Evolutionary conservation across 176 grass and related monocot genomes (phyloP), one percentile per base, ranked within the genome.

Genomic region (Oryza meyeriana): DNA sequence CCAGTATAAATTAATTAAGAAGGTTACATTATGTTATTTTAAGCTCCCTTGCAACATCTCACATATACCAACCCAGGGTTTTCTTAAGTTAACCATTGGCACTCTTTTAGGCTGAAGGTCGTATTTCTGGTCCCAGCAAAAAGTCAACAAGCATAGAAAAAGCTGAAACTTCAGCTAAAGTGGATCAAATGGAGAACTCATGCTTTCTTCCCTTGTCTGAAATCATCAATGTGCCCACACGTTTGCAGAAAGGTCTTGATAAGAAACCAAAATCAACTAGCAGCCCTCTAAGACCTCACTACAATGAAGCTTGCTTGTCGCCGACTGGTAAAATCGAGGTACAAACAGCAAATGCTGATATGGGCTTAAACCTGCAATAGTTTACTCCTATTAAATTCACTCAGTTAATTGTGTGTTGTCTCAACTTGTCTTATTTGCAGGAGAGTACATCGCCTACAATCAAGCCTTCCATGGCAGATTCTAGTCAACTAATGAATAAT

Each of bases 221-320:
- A 85, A 87, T 86, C 26, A 88, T 94, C 66, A 86, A 76, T 40
- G 87, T 92, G 30, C 79, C 79, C 48, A 66, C 69, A 88, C 80
- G 77, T 52, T 66, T 84, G 20, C 89, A 81, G 61, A 84, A 73
- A 30, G 74, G 77, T 86, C 40, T 86, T 69, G 81, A 84, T 69
- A 82, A 63, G 86, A 91, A 79, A 62, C 32, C 67, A 57, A 77
- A 83, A 55, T 72, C 84, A 40, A 30, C 71, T 33, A 76, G 29
- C 29, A 85, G 42, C 30, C 61, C 81, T 75, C 67, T 7, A 10
- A 78, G 17, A 39, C 76, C 73, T 28, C 73, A 25, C 5, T 34
- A 76, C 22, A 25, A 30, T 76, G 80, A 16, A 77, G 69, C 63
- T 61, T 71, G 38, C 74, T 42, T 27, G 14, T 63, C 26, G 34